A percentile compares a stretch with the other conserved stretches of the same genome.
These are phyloP conservation scores for Lasiodiplodia sp. DNA, from an alignment of 2,329 filamentous ascomycete genomes.

Conservation along the genomic window DNA sequence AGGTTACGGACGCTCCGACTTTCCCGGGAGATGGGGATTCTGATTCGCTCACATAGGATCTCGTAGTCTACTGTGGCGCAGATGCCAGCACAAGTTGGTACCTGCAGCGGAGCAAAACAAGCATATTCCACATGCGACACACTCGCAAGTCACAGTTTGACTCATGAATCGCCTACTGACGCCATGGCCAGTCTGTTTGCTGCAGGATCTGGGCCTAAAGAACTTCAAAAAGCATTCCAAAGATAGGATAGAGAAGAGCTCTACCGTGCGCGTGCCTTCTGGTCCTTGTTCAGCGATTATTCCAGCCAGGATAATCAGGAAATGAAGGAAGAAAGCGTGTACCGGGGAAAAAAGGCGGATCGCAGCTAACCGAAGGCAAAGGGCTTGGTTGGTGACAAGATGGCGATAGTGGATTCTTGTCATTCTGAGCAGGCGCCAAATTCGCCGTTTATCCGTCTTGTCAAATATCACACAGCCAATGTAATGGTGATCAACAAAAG, in stretches of 20 bases:
- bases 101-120: background rate
- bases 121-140: background rate
- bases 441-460: slow-evolving; percentile 7
- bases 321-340: slow-evolving; percentile 3
- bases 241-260: background rate
- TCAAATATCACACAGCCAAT: background rate
- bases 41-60: background rate
- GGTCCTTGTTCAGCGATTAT: background rate
- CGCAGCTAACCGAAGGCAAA: background rate
- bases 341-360: background rate
- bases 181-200: too few species aligned
- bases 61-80: background rate
- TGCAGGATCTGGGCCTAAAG: too few species aligned
- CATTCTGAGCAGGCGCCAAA: background rate
- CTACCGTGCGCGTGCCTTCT: background rate
- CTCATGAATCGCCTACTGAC: background rate
- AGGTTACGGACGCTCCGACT: background rate
- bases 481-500: slow-evolving; percentile 11
- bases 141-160: background rate
- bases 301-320: background rate
- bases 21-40: background rate
- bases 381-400: background rate
- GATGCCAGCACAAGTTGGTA: background rate
- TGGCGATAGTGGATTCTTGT: background rate
- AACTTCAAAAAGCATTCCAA: background rate